Evolutionary conservation across 129 eudicot species (phyloP).

Genomic region (Ambrosia trifida): DNA sequence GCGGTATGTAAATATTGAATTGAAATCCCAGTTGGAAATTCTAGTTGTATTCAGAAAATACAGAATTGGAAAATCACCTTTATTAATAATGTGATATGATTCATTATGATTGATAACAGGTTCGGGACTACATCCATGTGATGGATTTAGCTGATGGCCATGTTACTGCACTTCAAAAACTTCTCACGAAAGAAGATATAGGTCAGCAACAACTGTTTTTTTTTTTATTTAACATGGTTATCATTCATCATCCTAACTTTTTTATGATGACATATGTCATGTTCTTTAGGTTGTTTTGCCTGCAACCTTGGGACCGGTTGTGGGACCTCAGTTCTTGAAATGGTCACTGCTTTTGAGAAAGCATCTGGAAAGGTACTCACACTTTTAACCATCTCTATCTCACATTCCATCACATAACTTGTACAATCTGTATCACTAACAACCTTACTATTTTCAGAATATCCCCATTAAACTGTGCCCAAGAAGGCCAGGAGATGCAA

Average conservation of each 20-base stretch:
- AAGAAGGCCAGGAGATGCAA: slow-evolving; percentile 95
- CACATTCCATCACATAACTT: background rate
- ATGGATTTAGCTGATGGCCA: slow-evolving; percentile 99
- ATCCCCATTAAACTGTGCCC: slow-evolving; percentile 87
- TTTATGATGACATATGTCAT: slow-evolving; percentile 20
- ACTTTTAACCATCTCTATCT: slow-evolving; percentile 3
- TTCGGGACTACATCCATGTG: slow-evolving; percentile 94
- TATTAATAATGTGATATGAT: slow-evolving; percentile 1
- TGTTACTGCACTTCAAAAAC: slow-evolving; percentile 83
- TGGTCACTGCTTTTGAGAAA: slow-evolving; percentile 90
- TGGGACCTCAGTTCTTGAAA: slow-evolving; percentile 94
- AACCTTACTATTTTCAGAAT: slow-evolving; percentile 50
- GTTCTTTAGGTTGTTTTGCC: slow-evolving; percentile 70
- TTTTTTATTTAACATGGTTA: slow-evolving; percentile 8
- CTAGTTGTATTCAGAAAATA: background rate
- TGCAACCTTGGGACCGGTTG: slow-evolving; percentile 89
- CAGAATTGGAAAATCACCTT: background rate
- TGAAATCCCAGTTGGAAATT: slow-evolving; percentile 1
- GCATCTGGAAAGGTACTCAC: slow-evolving; percentile 80
- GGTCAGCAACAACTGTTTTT: slow-evolving; percentile 45
- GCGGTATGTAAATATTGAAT: slow-evolving; percentile 49
- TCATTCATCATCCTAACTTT: background rate
- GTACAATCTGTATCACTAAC: slow-evolving; percentile 10
- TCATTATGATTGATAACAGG: slow-evolving; percentile 35
- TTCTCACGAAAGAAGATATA: slow-evolving; percentile 54